Conservation (phyloP, 768 basidiomycete genomes). For the Psilocybe sp. region DNA sequence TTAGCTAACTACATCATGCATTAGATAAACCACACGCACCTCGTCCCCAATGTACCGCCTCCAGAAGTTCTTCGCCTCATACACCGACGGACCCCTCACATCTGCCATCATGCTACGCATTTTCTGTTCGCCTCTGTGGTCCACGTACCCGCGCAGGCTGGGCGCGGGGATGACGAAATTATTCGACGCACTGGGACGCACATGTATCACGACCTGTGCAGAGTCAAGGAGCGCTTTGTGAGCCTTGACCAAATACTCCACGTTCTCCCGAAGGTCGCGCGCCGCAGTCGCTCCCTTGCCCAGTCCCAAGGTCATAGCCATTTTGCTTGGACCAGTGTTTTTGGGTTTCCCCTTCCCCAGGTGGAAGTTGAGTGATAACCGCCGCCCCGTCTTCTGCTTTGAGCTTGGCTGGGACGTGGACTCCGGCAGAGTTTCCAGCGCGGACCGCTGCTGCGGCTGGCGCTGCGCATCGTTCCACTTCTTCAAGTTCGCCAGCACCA, state of each 20-base stretch:
- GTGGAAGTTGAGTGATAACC: no score
- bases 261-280: conserved; percentile 3
- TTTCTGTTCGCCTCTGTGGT: conserved; percentile 6
- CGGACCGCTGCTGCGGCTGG: not conserved
- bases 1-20: not conserved
- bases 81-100: not conserved
- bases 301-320: no score
- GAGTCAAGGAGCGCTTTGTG: not conserved
- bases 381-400: no score
- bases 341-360: not conserved
- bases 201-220: conserved; percentile 1
- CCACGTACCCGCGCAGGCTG: conserved; percentile 1
- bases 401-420: not conserved
- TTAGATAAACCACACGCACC: not conserved
- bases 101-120: conserved; percentile 1
- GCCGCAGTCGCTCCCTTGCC: no score
- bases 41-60: conserved; percentile 3
- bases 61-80: conserved; percentile 5
- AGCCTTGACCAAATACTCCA: not conserved
- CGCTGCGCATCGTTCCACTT: conserved; percentile 3
- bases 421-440: not conserved
- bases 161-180: conserved; percentile 1
- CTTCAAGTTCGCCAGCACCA: not conserved
- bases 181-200: not conserved
- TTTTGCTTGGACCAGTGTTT: no score